Conservation (phyloP, 495 filamentous ascomycete species). For the Penicillium longicatenatum region DNA sequence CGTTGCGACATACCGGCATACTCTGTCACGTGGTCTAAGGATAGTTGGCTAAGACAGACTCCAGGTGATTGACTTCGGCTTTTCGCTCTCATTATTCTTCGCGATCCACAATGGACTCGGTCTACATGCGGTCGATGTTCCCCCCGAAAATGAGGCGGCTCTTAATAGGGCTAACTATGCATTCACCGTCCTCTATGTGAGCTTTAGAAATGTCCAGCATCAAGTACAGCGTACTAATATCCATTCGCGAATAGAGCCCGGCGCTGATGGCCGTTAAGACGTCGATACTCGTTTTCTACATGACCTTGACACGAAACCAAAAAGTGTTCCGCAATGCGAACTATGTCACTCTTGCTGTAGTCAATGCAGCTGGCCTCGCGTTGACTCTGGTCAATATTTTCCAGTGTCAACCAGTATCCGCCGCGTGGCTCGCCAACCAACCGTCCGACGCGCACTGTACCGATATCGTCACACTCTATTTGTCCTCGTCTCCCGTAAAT, state of each 20-base stretch:
- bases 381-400: slow-evolving; percentile 86
- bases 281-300: slow-evolving; percentile 87
- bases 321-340: slow-evolving; percentile 71
- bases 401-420: slow-evolving; percentile 76
- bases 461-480: slow-evolving; percentile 78
- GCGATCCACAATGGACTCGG: slow-evolving; percentile 73
- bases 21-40: neutral
- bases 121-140: slow-evolving; percentile 69
- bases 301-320: slow-evolving; percentile 74
- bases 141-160: slow-evolving; percentile 37
- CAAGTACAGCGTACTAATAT: neutral
- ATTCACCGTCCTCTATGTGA: slow-evolving; percentile 81
- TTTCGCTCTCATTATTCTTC: slow-evolving; percentile 75
- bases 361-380: slow-evolving; percentile 75
- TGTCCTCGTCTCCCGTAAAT: slow-evolving; percentile 82
- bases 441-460: slow-evolving; percentile 56
- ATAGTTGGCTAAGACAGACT: slow-evolving; percentile 7
- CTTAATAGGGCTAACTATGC: slow-evolving; percentile 74
- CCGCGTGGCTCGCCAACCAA: slow-evolving; percentile 56
- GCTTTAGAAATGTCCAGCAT: slow-evolving; percentile 29
- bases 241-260: slow-evolving; percentile 64
- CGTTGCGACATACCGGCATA: neutral
- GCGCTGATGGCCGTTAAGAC: slow-evolving; percentile 77
- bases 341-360: slow-evolving; percentile 68
- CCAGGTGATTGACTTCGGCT: slow-evolving; percentile 70